These are phyloP conservation scores for Dothideomycetes sp. DNA, from an alignment of 2,329 filamentous ascomycete genomes.

Conservation along the genomic window DNA sequence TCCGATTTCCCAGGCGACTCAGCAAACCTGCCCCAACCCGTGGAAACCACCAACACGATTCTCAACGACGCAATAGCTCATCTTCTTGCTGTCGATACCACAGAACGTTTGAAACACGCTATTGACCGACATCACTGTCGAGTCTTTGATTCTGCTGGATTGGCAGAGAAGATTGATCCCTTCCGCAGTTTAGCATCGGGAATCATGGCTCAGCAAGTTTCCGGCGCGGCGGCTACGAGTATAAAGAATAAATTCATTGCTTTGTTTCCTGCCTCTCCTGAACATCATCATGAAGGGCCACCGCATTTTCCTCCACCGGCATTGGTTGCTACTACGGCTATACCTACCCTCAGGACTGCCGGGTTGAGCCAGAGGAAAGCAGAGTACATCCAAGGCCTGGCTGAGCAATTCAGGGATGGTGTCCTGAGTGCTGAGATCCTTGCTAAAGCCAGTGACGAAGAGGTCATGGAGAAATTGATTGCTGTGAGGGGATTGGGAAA, in stretches of 20 bases:
- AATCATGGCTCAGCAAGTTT: slow-evolving; percentile 95
- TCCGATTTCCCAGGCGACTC: slow-evolving; percentile 30
- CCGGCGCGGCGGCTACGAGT: slow-evolving; percentile 77
- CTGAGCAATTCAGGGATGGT: slow-evolving; percentile 66
- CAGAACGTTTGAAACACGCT: slow-evolving; percentile 54
- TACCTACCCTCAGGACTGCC: slow-evolving; percentile 67
- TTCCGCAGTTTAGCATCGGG: slow-evolving; percentile 75
- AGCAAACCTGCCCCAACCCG: slow-evolving; percentile 29
- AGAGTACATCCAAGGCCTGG: slow-evolving; percentile 83
- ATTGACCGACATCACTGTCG: slow-evolving; percentile 68
- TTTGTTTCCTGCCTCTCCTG: slow-evolving; percentile 49
- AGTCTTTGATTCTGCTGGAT: slow-evolving; percentile 69
- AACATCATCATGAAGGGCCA: slow-evolving; percentile 21
- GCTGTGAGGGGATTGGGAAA: slow-evolving; percentile 78
- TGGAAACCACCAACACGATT: slow-evolving; percentile 59
- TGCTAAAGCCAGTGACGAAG: slow-evolving; percentile 70
- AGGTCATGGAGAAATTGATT: slow-evolving; percentile 71
- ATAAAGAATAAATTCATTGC: slow-evolving; percentile 80
- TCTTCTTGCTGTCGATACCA: slow-evolving; percentile 60
- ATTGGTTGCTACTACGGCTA: slow-evolving; percentile 54
- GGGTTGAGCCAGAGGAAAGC: slow-evolving; percentile 91
- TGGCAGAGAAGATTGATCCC: slow-evolving; percentile 80
- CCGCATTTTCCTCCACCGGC: slow-evolving; percentile 63
- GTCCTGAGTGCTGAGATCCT: slow-evolving; percentile 70
- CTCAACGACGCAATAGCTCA: slow-evolving; percentile 68